A percentile compares a stretch with the other conserved stretches of the same genome.
phyloP scores from a whole-genome alignment of 164 flowering plant species.

The Houttuynia cordata region DNA sequence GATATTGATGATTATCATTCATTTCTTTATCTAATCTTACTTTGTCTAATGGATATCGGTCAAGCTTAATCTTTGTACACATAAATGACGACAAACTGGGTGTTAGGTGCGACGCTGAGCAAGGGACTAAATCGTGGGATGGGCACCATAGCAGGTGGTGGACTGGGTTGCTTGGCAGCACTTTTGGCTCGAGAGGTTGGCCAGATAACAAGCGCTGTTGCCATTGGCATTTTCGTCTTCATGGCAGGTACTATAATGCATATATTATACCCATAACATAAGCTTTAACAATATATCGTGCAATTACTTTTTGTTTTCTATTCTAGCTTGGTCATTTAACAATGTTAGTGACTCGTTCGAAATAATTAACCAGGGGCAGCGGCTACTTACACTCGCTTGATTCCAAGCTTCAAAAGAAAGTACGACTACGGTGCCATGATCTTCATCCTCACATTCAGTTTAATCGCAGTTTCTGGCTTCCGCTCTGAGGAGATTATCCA shows the following conservation, averaged over 20 bases:
- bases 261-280: too few relatives aligned
- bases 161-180: conserved; percentile 51
- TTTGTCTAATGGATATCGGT: too few relatives aligned
- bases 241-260: conserved; percentile 47
- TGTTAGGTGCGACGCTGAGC: conserved; percentile 61
- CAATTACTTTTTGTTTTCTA: too few relatives aligned
- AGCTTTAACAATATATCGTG: too few relatives aligned
- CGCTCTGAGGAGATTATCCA: conserved; percentile 33
- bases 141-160: conserved; percentile 70
- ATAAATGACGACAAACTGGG: not conserved
- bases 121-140: conserved; percentile 71
- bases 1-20: not conserved
- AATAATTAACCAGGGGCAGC: conserved; percentile 38
- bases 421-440: conserved; percentile 78
- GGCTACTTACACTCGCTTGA: conserved; percentile 39
- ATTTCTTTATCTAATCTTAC: not conserved
- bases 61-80: too few relatives aligned
- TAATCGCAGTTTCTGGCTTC: conserved; percentile 62
- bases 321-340: too few relatives aligned
- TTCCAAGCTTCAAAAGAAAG: conserved; percentile 49
- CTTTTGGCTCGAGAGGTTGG: conserved; percentile 37
- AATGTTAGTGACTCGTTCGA: not conserved
- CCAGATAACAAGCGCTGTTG: conserved; percentile 25
- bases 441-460: conserved; percentile 68
- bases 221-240: conserved; percentile 41